Evolutionary conservation across 2,329 filamentous ascomycete species (phyloP).

Genomic region (Nectriaceae sp.): DNA sequence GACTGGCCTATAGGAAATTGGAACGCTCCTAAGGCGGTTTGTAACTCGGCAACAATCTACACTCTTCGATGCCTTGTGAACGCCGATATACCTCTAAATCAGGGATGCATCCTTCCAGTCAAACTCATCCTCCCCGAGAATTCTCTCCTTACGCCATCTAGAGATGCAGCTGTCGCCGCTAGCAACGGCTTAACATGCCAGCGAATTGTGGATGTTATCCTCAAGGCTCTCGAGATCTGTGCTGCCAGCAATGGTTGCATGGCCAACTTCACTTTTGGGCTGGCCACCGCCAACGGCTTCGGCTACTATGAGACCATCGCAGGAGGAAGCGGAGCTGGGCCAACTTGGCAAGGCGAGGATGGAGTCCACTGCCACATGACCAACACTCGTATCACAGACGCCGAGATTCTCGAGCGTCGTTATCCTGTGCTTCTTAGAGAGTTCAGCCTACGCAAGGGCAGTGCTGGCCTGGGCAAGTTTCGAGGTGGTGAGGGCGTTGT

Average conservation of each 20-base stretch:
- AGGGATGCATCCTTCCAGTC: conserved; percentile 45
- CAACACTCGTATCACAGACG: conserved; percentile 37
- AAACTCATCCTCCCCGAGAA: conserved; percentile 22
- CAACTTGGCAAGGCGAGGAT: conserved; percentile 27
- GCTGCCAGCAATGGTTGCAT: conserved; percentile 68
- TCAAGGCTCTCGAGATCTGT: conserved; percentile 73
- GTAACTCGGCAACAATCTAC: conserved; percentile 27
- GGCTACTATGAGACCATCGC: conserved; percentile 23
- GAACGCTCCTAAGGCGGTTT: conserved; percentile 23
- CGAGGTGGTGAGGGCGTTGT: conserved; percentile 34
- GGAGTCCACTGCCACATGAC: conserved; percentile 35
- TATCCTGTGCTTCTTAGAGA: conserved; percentile 32
- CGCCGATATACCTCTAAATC: conserved; percentile 32
- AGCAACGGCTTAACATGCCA: conserved; percentile 34
- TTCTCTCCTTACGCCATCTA: conserved; percentile 33
- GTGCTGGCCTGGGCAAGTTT: conserved; percentile 30
- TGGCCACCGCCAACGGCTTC: conserved; percentile 27
- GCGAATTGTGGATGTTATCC: conserved; percentile 61
- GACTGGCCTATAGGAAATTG: conserved; percentile 26
- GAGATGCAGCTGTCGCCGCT: conserved; percentile 29
- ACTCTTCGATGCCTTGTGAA: conserved; percentile 27
- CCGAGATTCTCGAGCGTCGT: conserved; percentile 32
- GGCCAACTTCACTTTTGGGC: conserved; percentile 14
- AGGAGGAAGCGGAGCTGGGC: conserved; percentile 35
- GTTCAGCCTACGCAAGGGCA: conserved; percentile 28